Evolutionary conservation across 148 eudicot species (phyloP).

Genomic region (Amaranthus cruentus): DNA sequence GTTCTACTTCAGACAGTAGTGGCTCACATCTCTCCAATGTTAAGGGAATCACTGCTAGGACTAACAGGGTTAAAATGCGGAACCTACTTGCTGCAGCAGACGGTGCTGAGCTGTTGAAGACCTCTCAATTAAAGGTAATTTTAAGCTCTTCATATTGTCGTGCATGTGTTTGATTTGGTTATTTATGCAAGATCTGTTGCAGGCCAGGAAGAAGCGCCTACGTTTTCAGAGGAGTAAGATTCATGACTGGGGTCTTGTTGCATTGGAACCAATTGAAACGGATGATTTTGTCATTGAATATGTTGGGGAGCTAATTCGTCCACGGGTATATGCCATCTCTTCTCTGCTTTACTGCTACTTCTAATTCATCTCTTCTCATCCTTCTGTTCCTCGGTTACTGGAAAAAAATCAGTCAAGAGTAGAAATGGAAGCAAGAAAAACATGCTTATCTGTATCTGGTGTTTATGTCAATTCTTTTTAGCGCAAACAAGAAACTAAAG

Average conservation of each 20-base stretch:
- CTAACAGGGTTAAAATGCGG: slow-evolving; percentile 89
- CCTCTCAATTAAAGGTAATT: slow-evolving; percentile 84
- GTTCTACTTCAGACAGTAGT: slow-evolving; percentile 37
- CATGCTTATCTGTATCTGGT: neutral
- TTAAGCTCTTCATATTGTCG: neutral
- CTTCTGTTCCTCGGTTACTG: neutral
- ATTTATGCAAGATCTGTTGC: slow-evolving; percentile 13
- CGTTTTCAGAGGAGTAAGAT: slow-evolving; percentile 95
- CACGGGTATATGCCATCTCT: slow-evolving; percentile 53
- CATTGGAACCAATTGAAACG: slow-evolving; percentile 88
- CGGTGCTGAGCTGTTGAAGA: slow-evolving; percentile 90
- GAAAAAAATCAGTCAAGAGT: neutral
- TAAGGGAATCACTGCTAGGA: slow-evolving; percentile 87
- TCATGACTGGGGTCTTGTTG: slow-evolving; percentile 99
- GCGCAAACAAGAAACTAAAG: neutral
- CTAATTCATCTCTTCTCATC: neutral
- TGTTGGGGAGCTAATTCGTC: slow-evolving; percentile 95
- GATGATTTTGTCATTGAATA: slow-evolving; percentile 99
- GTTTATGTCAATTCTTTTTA: neutral
- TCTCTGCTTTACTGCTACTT: neutral
- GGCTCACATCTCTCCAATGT: slow-evolving; percentile 37
- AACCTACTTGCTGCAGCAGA: slow-evolving; percentile 96
- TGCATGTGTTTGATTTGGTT: neutral
- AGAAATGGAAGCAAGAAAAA: neutral
- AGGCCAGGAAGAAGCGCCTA: slow-evolving; percentile 91